Evolutionary conservation across 352 stramenopile species (phyloP), one percentile per base, ranked within the genome.

Genomic region (Phytopythium montanum): DNA sequence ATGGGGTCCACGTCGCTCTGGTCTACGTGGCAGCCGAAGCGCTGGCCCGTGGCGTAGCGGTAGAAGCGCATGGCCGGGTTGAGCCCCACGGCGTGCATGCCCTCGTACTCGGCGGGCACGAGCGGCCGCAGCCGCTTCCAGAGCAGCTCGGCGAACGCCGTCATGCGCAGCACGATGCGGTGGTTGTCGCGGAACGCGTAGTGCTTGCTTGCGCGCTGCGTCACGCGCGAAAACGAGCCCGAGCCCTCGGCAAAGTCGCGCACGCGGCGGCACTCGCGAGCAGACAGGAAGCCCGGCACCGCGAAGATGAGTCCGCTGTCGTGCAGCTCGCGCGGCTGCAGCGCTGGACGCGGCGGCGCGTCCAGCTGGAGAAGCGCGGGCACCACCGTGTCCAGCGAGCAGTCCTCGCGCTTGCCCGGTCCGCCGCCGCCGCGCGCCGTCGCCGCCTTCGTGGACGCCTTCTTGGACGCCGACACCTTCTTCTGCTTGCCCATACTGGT

Each of bases 11-110:
- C 75, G 63, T 92, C 79, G 69, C 84, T 94, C 69, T 92, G 80
- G 64, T 94, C 84, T n/a, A 94, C 81, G 56, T 92, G 81, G 50
- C 81, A 92, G 36, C 81, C 84, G 62, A 94, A 94, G 7, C 76
- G 66, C 70, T 94, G 84, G 16, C 81, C 81, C 6, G 60, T 62
- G 45, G 65, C 65, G 66, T 94, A 94, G 18, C 81, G 76, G 41
- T 94, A 94, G 68, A 94, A 90, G 16, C 82, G 77, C 55, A 92
- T 82, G 18, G 78, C 72, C 18, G 81, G 73, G 59, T 94, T 94
- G 31, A 90, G 68, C 28, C 81, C 84, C 31, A 72, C 72, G 16
- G 81, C 81, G 42, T 73, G 68, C 74, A 88, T 85, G 52, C 78
- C 71, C 50, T 90, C 80, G 61, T 80, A 92, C 54, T 79, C 58